Percentiles rank a stretch among this genome's conserved stretches.
Conservation (phyloP, 805 yeast genomes). For the Lipomyces sp. region DNA sequence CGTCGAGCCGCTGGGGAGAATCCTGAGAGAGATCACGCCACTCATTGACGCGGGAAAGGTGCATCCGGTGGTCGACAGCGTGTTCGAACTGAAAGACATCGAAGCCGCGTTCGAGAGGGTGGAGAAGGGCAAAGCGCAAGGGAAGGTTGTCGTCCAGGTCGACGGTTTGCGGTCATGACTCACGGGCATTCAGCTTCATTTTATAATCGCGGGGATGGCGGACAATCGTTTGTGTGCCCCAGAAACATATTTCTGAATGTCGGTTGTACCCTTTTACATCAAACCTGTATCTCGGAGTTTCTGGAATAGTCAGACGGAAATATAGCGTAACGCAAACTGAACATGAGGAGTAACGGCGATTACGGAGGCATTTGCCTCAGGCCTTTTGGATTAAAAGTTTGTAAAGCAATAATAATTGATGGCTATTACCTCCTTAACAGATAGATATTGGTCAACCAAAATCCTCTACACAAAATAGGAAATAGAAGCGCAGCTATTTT, state of each 20-base stretch:
- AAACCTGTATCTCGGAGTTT: conserved; percentile 87
- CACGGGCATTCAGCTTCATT: too few species aligned
- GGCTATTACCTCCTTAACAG: too few species aligned
- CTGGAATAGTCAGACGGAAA: conserved; percentile 92
- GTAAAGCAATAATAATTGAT: too few species aligned
- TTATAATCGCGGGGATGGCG: too few species aligned
- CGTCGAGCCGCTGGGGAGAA: not conserved
- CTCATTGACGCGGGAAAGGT: not conserved
- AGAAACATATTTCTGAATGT: conserved; percentile 55
- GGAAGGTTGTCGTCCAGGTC: not conserved
- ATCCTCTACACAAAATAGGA: too few species aligned
- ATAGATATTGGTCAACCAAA: too few species aligned
- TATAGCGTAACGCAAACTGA: conserved; percentile 76
- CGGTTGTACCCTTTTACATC: conserved; percentile 72
- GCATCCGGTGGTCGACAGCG: conserved; percentile 3
- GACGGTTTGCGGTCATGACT: too few species aligned
- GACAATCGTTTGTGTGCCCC: conserved; percentile 42
- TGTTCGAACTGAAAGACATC: not conserved
- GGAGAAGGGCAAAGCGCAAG: not conserved
- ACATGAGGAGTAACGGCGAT: too few species aligned
- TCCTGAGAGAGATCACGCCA: not conserved
- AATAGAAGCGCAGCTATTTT: too few species aligned
- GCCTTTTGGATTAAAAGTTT: not conserved
- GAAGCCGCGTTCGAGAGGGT: conserved; percentile 1
- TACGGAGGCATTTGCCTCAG: not conserved